phyloP scores from a whole-genome alignment of 75 land plant species.

The Pinus tabuliformis region DNA sequence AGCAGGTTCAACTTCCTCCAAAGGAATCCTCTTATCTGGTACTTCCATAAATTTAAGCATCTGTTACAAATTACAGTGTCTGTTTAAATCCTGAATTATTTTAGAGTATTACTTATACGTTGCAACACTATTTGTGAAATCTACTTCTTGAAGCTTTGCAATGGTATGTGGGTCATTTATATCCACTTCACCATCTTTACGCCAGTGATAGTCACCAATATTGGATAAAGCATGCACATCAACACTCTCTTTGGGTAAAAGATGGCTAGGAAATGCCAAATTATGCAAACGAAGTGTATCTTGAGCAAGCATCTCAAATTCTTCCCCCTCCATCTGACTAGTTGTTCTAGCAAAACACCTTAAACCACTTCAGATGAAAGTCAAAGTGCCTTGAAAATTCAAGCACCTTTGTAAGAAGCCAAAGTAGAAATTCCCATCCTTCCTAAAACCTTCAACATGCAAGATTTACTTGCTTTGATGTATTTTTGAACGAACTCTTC shows the following conservation, averaged over 20 bases:
- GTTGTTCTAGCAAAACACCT: constrained; percentile 93
- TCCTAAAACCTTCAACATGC: constrained; percentile 98
- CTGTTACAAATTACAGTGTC: constrained; percentile 77
- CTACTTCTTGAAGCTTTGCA: constrained; percentile 94
- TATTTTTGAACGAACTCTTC: constrained; percentile 83
- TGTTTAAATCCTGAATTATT: constrained; percentile 76
- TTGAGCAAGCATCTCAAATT: constrained; percentile 89
- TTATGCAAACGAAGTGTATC: constrained; percentile 83
- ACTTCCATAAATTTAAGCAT: constrained; percentile 82
- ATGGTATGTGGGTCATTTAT: constrained; percentile 94
- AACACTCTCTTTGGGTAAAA: constrained; percentile 82
- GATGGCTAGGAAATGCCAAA: constrained; percentile 76
- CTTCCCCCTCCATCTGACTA: constrained; percentile 95
- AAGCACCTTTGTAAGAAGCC: constrained; percentile 99
- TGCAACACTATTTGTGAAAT: constrained; percentile 71
- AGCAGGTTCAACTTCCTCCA: constrained; percentile 98
- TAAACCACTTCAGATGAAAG: constrained; percentile 83
- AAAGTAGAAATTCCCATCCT: constrained; percentile 99
- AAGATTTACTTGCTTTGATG: constrained; percentile 86
- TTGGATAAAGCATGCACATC: constrained; percentile 84
- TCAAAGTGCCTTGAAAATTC: constrained; percentile 96
- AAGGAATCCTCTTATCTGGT: constrained; percentile 38
- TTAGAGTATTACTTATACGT: constrained; percentile 88
- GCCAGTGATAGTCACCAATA: constrained; percentile 97
- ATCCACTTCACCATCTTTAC: constrained; percentile 93